phyloP scores from a whole-genome alignment of 2,329 filamentous ascomycete species.

The Cladosporium colombiae region DNA sequence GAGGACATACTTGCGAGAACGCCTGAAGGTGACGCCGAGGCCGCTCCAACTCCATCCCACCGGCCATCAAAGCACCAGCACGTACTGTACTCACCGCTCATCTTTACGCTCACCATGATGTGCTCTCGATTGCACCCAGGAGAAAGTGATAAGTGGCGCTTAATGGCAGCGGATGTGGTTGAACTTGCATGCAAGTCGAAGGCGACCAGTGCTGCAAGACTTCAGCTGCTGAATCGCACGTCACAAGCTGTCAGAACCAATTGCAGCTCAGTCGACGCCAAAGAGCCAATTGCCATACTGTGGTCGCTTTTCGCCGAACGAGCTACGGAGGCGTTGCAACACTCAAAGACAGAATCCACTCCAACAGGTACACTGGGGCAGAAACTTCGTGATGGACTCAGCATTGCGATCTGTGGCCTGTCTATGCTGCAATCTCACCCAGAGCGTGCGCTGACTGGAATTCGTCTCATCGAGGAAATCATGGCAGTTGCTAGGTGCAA shows the following conservation, averaged over 20 bases:
- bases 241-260: conserved; percentile 8
- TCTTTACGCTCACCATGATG: conserved; percentile 52
- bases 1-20: conserved; percentile 53
- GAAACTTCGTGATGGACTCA: conserved; percentile 69
- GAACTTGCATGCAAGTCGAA: conserved; percentile 17
- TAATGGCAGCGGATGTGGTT: conserved; percentile 1
- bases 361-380: conserved; percentile 46
- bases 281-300: not conserved
- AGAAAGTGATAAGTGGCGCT: not conserved
- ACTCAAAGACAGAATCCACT: conserved; percentile 7
- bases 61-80: conserved; percentile 55
- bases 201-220: conserved; percentile 15
- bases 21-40: conserved; percentile 58
- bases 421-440: conserved; percentile 23
- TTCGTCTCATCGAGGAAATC: not conserved
- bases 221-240: conserved; percentile 17
- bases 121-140: not conserved
- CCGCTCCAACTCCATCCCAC: conserved; percentile 67
- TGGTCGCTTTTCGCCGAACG: conserved; percentile 11
- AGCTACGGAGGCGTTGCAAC: not conserved
- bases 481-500: conserved; percentile 7
- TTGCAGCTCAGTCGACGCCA: not conserved
- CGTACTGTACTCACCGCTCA: conserved; percentile 60
- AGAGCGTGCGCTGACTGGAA: not conserved
- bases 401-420: conserved; percentile 66